Base-by-base conservation (phyloP, 805 yeast species). In the Priceomyces medius region DNA sequence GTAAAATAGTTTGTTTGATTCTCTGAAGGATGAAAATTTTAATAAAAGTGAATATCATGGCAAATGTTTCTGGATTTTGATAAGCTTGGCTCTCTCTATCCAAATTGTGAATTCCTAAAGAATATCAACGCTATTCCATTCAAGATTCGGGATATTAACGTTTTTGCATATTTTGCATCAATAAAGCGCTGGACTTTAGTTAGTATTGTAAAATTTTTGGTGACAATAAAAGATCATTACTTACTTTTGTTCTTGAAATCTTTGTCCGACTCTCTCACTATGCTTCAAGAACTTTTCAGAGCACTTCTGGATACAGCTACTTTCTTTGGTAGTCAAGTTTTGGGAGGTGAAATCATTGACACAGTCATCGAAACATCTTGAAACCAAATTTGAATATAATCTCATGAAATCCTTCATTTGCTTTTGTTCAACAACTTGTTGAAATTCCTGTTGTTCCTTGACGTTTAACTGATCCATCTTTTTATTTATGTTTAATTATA, bases 371-470 rank as follows among this genome's bases (percentile, higher is more conserved):
- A 93, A 93, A 75, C 99, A 93, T 75, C 96, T 85, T 68, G 91
- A 95, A 40, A 93, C 98, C 56, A 93, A 79, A 63, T 85, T 85
- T 50, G 98, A 89, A 79, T 93, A 93, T 44, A 80, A 80, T 64
- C 93, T 85, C 98, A 93, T 91, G 83, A 91, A 93, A 67, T 91
- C 99, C 69, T 86, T 87, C 97, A 93, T 90, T 72, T 91, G 99
- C 77, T 91, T 91, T 64, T 86, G 90, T 73, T 91, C 99, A 50
- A 91, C 96, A 50, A 91, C 73, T 66, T 84, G 90, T 71, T 89
- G 96, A 71, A 91, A 91, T 57, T 89, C 91, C 70, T 89, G 97
- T 72, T 93, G 98, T 73, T 91, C 99, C 64, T 88, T 86, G 63
- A 82, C 83, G 77, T 91, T 91, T 56, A 91, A 77, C 68, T 88